Base-by-base conservation (phyloP, 2,329 filamentous ascomycete species). In the Fusarium veterinarium region DNA sequence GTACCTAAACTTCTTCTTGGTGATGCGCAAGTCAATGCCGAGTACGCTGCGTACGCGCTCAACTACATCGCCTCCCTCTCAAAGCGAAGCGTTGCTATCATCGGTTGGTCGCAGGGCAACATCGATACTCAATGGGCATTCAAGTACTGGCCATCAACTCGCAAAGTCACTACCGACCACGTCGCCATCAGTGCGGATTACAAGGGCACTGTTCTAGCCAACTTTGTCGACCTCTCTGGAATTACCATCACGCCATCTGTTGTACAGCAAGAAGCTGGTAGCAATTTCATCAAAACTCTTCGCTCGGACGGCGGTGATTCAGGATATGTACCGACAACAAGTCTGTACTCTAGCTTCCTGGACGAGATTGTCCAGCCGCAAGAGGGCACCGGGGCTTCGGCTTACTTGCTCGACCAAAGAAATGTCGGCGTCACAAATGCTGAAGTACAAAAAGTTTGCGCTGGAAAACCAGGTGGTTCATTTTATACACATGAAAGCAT, bases 141-240 rank as follows among this genome's bases (percentile, higher is more conserved):
- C n/a, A 67, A 67, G 25, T 67, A 67, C n/a, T 67, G 64, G 64
- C 64, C 64, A 1, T 67, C 64, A 2, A 67, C 63, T 1, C 55
- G 45, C 8, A 48, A 67, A 12, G 20, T 48, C 9, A 61, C 64
- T 12, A 28, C 46, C 4, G 63, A 67, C 6, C 63, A 67, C 4
- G 53, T 67, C 1, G 53, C 64, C 13, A 61, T 67, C 14, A 67
- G 64, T 35, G 53, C 63, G 4, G 46, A 67, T 16, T 67, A 67
- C 35, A 67, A 61, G 8, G 63, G 64, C 4, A 67, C 64, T 0
- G n/a, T 42, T 3, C 28, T 67, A 4, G 64, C 53, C 30, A 67
- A 67, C 5, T 38, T 52, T 1, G 46, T 60, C 2, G 40, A 51
- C 11, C 2, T 28, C 0, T 37, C 53, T 0, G 46, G 46, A 0